Base-by-base conservation (phyloP, 345 rosid species). In the Gossypium stocksii region DNA sequence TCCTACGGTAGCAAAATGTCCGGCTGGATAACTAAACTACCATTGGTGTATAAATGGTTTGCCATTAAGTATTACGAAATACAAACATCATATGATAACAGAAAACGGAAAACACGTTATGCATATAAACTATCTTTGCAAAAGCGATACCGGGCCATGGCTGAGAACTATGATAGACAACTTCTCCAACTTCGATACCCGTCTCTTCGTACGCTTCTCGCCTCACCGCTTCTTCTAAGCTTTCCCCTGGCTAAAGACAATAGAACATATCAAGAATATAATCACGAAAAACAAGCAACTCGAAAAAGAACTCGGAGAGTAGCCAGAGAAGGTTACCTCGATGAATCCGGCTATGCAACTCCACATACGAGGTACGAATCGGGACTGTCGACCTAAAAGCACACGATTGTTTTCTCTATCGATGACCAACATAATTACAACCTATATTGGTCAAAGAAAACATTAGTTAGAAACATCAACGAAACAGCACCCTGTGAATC, bases 221-320 rank as follows among this genome's bases (percentile, higher is more conserved):
- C 84, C 90, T 91, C 83, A 91, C 98, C n/a, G 98, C 98, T 82
- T 92, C 97, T 82, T 92, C 98, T 82, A 94, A 89, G 90, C 96
- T 92, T 84, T 94, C 98, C 82, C 98, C 98, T 77, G 98, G 96
- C 98, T 94, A 84, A 62, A 66, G 67, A 79, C 63, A 72, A 70
- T 5, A 53, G 57, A 52, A 77, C 23, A 80, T 17, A n/a, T 60
- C 15, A 60, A 43, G 14, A 45, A 61, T 48, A 66, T n/a, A 60
- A 61, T 41, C 19, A 49, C 29, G 13, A 29, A 34, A 71, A 71
- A 54, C 6, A 53, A 53, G 9, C 29, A 53, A 29, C 27, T 49
- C 43, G 25, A 71, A 10, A 48, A 6, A 74, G 72, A 22, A 11
- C 27, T 8, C 46, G 63, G 80, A 62, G 56, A 62, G 52, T 46